These are phyloP conservation scores for Colletotrichum godetiae DNA, from an alignment of 2,329 filamentous ascomycete species.

Conservation along the genomic window DNA sequence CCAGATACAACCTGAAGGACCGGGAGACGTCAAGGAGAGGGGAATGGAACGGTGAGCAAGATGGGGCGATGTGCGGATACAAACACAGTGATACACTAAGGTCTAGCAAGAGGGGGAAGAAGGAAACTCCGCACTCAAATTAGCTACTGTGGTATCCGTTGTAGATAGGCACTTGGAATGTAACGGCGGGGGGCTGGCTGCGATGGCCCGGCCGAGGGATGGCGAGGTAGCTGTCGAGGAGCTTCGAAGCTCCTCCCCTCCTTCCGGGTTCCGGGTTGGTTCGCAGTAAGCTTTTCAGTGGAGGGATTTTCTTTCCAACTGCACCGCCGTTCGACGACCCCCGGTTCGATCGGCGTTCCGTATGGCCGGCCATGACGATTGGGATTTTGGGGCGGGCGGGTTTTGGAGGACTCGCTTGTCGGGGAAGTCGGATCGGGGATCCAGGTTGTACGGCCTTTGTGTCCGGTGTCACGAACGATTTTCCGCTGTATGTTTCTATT, in stretches of 20 bases:
- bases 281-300: constrained; percentile 8
- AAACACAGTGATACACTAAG: neutral
- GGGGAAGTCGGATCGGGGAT: neutral
- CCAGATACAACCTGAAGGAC: neutral
- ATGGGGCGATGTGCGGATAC: constrained; percentile 6
- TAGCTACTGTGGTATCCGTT: neutral
- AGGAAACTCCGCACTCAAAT: constrained; percentile 12
- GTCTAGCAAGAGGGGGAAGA: neutral
- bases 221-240: neutral
- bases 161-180: neutral
- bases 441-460: neutral
- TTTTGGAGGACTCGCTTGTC: neutral
- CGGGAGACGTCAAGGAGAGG: neutral
- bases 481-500: neutral
- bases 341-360: constrained; percentile 27
- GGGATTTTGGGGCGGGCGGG: neutral
- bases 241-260: neutral
- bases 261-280: constrained; percentile 19
- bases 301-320: constrained; percentile 2
- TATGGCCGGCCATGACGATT: constrained; percentile 28
- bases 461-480: too few relatives aligned
- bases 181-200: neutral
- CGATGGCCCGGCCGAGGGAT: neutral
- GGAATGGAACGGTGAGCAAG: neutral
- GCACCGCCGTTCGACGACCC: constrained; percentile 6